Evolutionary conservation across 2,329 filamentous ascomycete genomes (phyloP), one percentile per base, ranked within the genome.

Genomic region (Chrysoporthe puriensis): DNA sequence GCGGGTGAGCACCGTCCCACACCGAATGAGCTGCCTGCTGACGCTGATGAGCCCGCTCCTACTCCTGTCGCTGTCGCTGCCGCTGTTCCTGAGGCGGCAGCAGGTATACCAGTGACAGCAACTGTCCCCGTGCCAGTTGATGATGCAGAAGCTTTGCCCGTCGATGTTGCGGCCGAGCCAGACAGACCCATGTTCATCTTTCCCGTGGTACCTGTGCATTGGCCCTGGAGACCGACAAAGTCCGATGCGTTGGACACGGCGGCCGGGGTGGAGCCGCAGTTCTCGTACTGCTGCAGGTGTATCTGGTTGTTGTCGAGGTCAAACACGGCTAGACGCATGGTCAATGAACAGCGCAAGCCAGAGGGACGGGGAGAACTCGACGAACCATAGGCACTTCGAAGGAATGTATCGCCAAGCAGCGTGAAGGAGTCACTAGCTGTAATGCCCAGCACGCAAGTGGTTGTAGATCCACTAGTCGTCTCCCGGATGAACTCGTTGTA

Each of bases 351-450:
- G 1, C n/a, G 11, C n/a, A 36, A 40, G 26, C 26, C 43, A 21
- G 71, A 16, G 36, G 2, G 32, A 0, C 2, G 3, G 5, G 2
- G n/a, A 58, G 13, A 0, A 26, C 3, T 0, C 11, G 4, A 74
- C 77, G 40, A 68, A 84, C 82, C 78, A 70, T 86, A 87, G 32
- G 84, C 84, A 13, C 84, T 86, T 43, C 86, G 82, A 70, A 88
- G 70, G 74, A 88, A 86, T 1, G 85, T 86, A 72, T 87, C 86
- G 13, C 86, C 86, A n/a, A 88, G 78, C n/a, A 88, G 75, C 54
- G 79, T 79, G 71, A 85, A 86, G 40, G 79, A 77, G 7, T 79
- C 74, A 71, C 79, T 84, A 9, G 81, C 78, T 70, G 79, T 78
- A 69, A 86, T 80, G 8, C 84, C 84, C n/a, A 86, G 74, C 65